phyloP scores from a whole-genome alignment of 345 rosid genomes.

The Populus euphratica region DNA sequence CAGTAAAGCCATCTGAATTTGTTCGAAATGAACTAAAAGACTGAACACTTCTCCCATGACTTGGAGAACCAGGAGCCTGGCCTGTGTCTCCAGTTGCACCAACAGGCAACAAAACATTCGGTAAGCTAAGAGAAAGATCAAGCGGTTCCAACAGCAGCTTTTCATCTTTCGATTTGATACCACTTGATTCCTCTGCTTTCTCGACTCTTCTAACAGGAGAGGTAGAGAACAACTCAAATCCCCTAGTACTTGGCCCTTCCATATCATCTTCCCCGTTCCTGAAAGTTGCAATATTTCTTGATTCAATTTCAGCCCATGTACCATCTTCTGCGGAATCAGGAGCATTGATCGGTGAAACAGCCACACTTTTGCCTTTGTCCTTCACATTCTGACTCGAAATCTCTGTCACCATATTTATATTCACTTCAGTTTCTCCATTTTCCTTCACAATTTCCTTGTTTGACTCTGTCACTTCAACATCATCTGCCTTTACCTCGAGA shows the following conservation, averaged over 20 bases:
- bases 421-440: conserved; percentile 23
- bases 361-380: conserved; percentile 70
- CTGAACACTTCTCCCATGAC: conserved; percentile 69
- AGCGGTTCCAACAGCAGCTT: conserved; percentile 66
- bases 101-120: conserved; percentile 74
- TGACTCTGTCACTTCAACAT: conserved; percentile 30
- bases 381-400: conserved; percentile 30
- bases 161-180: conserved; percentile 53
- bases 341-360: conserved; percentile 30
- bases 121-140: conserved; percentile 93
- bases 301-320: conserved; percentile 38
- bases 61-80: conserved; percentile 64
- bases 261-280: conserved; percentile 43
- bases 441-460: conserved; percentile 32
- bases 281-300: conserved; percentile 27
- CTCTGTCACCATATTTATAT: conserved; percentile 26
- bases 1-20: conserved; percentile 82
- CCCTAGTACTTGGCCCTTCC: conserved; percentile 79
- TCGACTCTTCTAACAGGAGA: conserved; percentile 62
- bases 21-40: conserved; percentile 69
- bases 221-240: conserved; percentile 77
- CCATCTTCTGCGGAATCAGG: conserved; percentile 40
- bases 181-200: conserved; percentile 44
- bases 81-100: conserved; percentile 49
- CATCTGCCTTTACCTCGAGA: conserved; percentile 37